phyloP scores from a whole-genome alignment of 257 asterid genomes.

The Scutellaria baicalensis region DNA sequence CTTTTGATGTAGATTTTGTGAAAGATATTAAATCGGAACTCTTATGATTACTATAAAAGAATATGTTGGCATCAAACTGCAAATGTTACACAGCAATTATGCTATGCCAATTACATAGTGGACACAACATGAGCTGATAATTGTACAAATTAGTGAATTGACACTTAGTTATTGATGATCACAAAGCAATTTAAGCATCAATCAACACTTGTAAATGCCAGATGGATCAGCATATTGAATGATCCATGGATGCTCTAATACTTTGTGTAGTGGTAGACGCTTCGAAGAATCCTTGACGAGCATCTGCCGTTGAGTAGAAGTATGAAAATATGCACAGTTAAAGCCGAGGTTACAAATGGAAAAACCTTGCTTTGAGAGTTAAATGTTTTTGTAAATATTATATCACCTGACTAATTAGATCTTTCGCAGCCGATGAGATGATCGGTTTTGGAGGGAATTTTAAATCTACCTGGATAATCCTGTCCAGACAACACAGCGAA shows the following conservation, averaged over 20 bases:
- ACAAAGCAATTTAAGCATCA: neutral
- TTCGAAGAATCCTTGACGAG: constrained; percentile 79
- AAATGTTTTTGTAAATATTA: neutral
- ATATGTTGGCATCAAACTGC: too few species aligned
- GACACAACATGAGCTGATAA: neutral
- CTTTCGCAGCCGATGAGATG: constrained; percentile 83
- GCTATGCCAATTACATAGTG: neutral
- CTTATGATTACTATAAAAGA: too few species aligned
- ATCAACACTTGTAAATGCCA: constrained; percentile 56
- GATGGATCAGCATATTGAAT: constrained; percentile 93
- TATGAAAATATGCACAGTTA: neutral
- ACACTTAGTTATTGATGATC: neutral
- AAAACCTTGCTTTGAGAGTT: neutral
- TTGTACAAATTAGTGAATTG: neutral
- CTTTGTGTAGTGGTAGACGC: constrained; percentile 75
- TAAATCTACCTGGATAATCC: constrained; percentile 92
- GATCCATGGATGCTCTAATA: constrained; percentile 95
- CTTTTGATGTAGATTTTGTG: too few species aligned
- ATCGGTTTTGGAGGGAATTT: constrained; percentile 85
- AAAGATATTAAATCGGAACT: too few species aligned
- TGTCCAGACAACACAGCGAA: constrained; percentile 14
- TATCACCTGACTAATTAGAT: constrained; percentile 76
- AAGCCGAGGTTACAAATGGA: constrained; percentile 8
- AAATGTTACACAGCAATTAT: too few species aligned
- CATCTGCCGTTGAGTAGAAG: constrained; percentile 41